Base-by-base conservation (phyloP, 345 rosid genomes). In the Linum tenue region DNA sequence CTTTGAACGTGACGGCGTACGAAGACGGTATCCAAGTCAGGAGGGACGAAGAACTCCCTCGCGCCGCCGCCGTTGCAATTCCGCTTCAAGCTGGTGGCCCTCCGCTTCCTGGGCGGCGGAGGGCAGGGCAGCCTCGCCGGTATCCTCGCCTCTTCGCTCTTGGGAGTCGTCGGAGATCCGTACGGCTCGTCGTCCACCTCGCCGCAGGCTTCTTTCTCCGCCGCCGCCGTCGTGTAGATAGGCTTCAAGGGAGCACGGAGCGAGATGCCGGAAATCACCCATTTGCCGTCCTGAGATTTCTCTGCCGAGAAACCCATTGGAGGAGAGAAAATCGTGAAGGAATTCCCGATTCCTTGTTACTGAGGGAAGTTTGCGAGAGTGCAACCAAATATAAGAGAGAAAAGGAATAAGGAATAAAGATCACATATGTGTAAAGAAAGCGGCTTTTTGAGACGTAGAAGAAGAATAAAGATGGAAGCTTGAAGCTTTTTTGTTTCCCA, bases 171-270 rank as follows among this genome's bases (percentile, higher is more conserved):
- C 38, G 87, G 81, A 70, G 70, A 63, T 56, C 72, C 80, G 31
- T 72, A 82, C 50, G 12, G 69, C 37, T 64, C 75, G 2, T 41
- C 72, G 8, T 71, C 80, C 2, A 50, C 70, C 22, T 31, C 59
- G 2, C 22, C 56, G 42, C 31, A 73, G 37, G 15, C 63, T 56
- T 50, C 78, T 44, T 59, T 44, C 14, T 66, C 82, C 43, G 57
- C 80, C 22, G 53, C 56, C 4, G 79, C 79, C 16, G 59, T 76
- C 1, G 85, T 74, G 68, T 70, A 78, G 5, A 87, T 72, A 10
- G 80, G 80, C 83, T 83, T 87, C 65, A 91, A 73, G 0, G 95
- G 87, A 11, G 71, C 61, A 57, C 72, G 31, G 4, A 75, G 37
- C 55, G 65, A 35, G 35, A 66, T 58, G 14, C 78, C 78, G 31